Base-by-base conservation (phyloP, 2,329 filamentous ascomycete genomes). In the Huntiella moniliformis region DNA sequence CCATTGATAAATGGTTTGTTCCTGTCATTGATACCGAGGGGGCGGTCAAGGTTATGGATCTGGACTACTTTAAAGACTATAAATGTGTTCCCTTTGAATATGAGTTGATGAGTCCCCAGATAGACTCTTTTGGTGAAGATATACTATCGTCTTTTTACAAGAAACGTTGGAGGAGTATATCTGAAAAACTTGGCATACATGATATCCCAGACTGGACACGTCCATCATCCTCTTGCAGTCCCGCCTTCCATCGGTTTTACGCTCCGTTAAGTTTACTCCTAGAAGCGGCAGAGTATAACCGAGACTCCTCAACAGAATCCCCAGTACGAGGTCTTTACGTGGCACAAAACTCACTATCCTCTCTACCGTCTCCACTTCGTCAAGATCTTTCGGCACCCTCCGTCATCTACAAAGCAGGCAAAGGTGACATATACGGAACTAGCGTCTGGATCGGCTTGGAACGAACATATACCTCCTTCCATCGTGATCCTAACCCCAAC, bases 401-500 rank as follows among this genome's bases (percentile, higher is more conserved):
- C 0, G 55, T 87, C 3, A 74, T 93, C 3, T 59, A 56, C 3
- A 57, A 64, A 5, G 70, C 74, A 1, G 82, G 82, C 0, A 80
- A 73, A 53, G 85, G 84, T 2, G 87, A 95, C 58, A 62, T 95
- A n/a, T 95, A 96, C 58, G 74, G 71, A 54, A 79, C 81, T 0
- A 92, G 82, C 54, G 66, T 96, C 38, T 98, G 88, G 88, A 70
- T 96, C 10, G 91, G 91, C 1, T 67, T 79, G 11, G 76, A 85
- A 35, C 85, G 85, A 0, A 95, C 87, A 0, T 86, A 85, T 54
- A 95, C 91, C 1, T 86, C 91, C 3, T 66, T 94, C 3, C 91
- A 98, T 60, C 74, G 82, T 46, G 91, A 98, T 56, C 91, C 91
- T 0, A 96, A 96, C 55, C 85, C 85, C 0, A 98, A 98, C 57